Evolutionary conservation across 2,329 filamentous ascomycete species (phyloP).

Genomic region (Colletotrichum horii): DNA sequence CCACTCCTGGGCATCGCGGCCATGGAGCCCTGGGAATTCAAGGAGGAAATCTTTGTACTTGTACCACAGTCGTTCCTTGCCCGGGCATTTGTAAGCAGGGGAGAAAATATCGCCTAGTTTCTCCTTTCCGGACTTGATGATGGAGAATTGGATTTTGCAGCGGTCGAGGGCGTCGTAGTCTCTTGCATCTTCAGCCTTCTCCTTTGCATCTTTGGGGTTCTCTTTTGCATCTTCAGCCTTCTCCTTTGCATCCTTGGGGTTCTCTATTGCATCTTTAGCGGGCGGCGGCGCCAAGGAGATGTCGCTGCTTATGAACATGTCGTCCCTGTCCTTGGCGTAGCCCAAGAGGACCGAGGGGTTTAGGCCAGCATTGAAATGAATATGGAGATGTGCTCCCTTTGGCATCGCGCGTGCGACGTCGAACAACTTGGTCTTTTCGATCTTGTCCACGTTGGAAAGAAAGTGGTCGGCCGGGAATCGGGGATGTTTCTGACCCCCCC

Average conservation of each 20-base stretch:
- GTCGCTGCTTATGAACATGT: constrained; percentile 74
- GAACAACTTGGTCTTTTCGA: constrained; percentile 62
- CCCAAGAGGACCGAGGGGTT: constrained; percentile 63
- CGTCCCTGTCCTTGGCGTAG: constrained; percentile 58
- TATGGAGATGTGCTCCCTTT: constrained; percentile 75
- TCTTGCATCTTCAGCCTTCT: too few relatives aligned
- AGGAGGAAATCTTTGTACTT: constrained; percentile 44
- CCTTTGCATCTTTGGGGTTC: too few relatives aligned
- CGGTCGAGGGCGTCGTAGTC: constrained; percentile 20
- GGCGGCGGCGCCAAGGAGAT: constrained; percentile 40
- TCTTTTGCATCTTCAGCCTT: not conserved
- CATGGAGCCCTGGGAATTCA: constrained; percentile 35
- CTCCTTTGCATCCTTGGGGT: too few relatives aligned
- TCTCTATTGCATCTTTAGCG: not conserved
- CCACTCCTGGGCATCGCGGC: constrained; percentile 52
- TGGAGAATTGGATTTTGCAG: constrained; percentile 67
- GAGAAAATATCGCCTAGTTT: constrained; percentile 54
- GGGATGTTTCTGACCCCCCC: constrained; percentile 47
- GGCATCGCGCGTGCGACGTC: constrained; percentile 64
- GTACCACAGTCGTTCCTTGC: constrained; percentile 49
- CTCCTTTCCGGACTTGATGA: constrained; percentile 34
- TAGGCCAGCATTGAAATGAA: constrained; percentile 81
- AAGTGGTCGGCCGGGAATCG: constrained; percentile 62
- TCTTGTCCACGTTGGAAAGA: constrained; percentile 57
- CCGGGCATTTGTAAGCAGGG: too few relatives aligned